Percentiles rank a stretch among this genome's conserved stretches.
Evolutionary conservation across 495 filamentous ascomycete genomes (phyloP).

Genomic region (Beverwykella pulmonaria): DNA sequence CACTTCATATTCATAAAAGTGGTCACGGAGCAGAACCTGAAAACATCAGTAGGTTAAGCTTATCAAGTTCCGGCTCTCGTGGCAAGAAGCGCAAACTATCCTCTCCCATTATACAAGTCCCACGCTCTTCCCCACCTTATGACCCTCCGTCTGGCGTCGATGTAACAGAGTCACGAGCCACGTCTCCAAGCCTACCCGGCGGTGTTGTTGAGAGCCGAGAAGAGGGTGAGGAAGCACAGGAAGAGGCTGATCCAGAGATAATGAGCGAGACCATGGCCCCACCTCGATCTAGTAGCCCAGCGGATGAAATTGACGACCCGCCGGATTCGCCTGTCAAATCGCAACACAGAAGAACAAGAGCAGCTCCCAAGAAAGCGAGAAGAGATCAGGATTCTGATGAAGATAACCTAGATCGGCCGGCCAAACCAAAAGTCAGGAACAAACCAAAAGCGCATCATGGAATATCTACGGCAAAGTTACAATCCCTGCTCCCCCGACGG

Average conservation of each 20-base stretch:
- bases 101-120: conserved; percentile 39
- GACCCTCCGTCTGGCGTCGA: conserved; percentile 20
- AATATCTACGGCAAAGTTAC: conserved; percentile 44
- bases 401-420: conserved; percentile 1
- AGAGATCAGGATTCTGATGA: conserved; percentile 2
- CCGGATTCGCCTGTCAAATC: conserved; percentile 15
- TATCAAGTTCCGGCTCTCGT: conserved; percentile 14
- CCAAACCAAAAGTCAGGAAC: conserved; percentile 7
- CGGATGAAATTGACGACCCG: conserved; percentile 16
- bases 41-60: conserved; percentile 3
- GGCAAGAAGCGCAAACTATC: conserved; percentile 42
- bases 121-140: conserved; percentile 41
- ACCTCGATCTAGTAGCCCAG: conserved; percentile 53
- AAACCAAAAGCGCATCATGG: conserved; percentile 40
- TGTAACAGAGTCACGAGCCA: conserved; percentile 18
- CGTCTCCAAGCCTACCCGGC: conserved; percentile 35
- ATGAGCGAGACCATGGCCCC: conserved; percentile 57
- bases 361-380: neutral
- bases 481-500: conserved; percentile 44
- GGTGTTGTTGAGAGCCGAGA: conserved; percentile 29
- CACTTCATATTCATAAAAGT: conserved; percentile 52
- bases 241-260: conserved; percentile 34
- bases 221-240: conserved; percentile 33
- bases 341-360: conserved; percentile 7
- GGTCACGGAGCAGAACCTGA: conserved; percentile 9